phyloP scores from a whole-genome alignment of 306 rosid genomes.

The Dryas octopetala region DNA sequence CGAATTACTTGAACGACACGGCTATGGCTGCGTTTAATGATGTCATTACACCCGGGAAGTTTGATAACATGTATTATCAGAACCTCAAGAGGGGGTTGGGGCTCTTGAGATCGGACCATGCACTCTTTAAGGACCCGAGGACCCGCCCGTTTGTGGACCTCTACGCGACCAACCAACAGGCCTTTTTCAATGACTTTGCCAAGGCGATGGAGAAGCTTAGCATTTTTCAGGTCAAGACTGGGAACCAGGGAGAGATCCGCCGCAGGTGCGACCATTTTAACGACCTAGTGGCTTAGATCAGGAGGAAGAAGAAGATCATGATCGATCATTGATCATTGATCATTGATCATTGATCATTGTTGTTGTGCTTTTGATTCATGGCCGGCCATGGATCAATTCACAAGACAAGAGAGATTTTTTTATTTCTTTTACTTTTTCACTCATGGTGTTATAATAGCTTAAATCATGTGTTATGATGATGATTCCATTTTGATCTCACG shows the following conservation, averaged over 20 bases:
- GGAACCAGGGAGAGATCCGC: constrained; percentile 50
- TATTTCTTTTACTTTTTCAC: too few relatives aligned
- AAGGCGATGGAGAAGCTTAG: constrained; percentile 55
- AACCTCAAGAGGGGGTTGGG: constrained; percentile 49
- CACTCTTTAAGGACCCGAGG: constrained; percentile 35
- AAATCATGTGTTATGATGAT: too few relatives aligned
- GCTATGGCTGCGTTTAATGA: constrained; percentile 54
- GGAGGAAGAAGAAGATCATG: not conserved
- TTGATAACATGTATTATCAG: constrained; percentile 49
- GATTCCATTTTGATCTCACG: too few relatives aligned
- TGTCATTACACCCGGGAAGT: constrained; percentile 48
- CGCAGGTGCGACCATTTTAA: constrained; percentile 48
- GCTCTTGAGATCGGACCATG: constrained; percentile 38
- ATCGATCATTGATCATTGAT: not conserved
- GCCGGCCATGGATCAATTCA: not conserved
- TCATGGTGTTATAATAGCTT: too few relatives aligned
- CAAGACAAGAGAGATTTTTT: too few relatives aligned
- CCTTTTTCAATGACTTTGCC: constrained; percentile 41
- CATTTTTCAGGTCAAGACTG: constrained; percentile 38
- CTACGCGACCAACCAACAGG: constrained; percentile 38
- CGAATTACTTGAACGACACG: constrained; percentile 30
- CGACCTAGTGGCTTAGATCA: constrained; percentile 2
- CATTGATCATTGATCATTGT: not conserved
- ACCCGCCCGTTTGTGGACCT: constrained; percentile 39
- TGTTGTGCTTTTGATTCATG: not conserved